Base-by-base conservation (phyloP, 192 early-diverging fungal species). In the Phlyctochytrium planicorne region DNA sequence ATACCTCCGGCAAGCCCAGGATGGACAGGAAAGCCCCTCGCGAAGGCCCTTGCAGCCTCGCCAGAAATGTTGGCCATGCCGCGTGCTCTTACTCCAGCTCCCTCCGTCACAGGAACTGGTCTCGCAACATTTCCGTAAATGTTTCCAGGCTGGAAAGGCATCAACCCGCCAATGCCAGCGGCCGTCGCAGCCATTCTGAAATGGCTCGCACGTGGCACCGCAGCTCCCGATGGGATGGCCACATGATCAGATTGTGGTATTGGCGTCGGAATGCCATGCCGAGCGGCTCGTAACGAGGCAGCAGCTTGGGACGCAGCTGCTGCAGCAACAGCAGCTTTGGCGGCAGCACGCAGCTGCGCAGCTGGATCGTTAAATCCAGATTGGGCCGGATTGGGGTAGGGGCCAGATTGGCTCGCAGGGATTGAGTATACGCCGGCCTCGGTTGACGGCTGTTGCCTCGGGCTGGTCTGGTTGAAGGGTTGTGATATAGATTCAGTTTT, bases 161-260 rank as follows among this genome's bases (percentile, higher is more conserved):
- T 20, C 10, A 6, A 6, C 10, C 40, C 40, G 40, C 40, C 40
- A 6, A 47, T 20, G 10, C 40, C 40, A 20, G 40, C 40, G 10
- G 40, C 40, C 40, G 6, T 6, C 40, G 40, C 40, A 6, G 40
- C 40, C 40, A 47, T 57, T 27, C 55, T 57, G 55, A 57, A 57
- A 29, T 57, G 55, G 55, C 55, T 57, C 14, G 20, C 27, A 25
- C 55, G 16, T 27, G 55, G 55, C 25, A 57, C 55, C 55, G 55
- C 55, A 10, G 55, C 55, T 20, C 55, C 55, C 16, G 55, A 57
- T 6, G 55, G 55, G 14, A 57, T 27, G 10, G 40, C 40, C 40
- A 47, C 40, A n/a, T n/a, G n/a, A 20, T 20, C 40, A 20, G 40
- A 6, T 6, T 20, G 10, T 20, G 40, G 40, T 6, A 47, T 47